These are phyloP conservation scores for Areca catechu DNA, from an alignment of 176 grass and related monocot genomes.

Conservation along the genomic window DNA sequence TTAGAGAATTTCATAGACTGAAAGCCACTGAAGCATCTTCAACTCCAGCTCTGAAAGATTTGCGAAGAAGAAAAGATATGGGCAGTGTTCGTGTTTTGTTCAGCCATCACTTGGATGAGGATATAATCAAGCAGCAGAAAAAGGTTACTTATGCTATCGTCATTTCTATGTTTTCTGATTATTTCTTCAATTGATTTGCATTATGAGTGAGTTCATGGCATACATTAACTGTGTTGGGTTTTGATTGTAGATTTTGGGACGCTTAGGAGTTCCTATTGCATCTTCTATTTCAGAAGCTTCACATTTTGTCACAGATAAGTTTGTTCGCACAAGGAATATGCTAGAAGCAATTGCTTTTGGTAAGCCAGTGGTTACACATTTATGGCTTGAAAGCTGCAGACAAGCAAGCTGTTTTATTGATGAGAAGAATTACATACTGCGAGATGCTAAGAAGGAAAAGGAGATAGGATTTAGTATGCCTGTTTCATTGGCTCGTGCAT, in stretches of 20 bases:
- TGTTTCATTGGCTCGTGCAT: conserved; percentile 50
- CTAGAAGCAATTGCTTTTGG: conserved; percentile 80
- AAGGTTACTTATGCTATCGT: conserved; percentile 37
- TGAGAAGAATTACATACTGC: conserved; percentile 71
- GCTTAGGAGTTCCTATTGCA: conserved; percentile 48
- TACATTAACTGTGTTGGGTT: conserved; percentile 7
- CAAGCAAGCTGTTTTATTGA: conserved; percentile 60
- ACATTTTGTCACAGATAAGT: conserved; percentile 71
- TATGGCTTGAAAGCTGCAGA: conserved; percentile 82
- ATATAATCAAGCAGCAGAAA: conserved; percentile 68
- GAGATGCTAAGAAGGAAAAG: conserved; percentile 75
- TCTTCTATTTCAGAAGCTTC: conserved; percentile 62
- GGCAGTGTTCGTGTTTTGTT: conserved; percentile 48
- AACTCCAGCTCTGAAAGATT: conserved; percentile 33
- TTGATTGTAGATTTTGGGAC: conserved; percentile 53
- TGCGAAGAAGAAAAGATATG: conserved; percentile 55
- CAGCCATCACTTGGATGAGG: conserved; percentile 70
- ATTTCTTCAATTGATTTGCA: too few relatives aligned
- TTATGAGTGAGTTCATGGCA: background rate
- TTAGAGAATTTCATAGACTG: conserved; percentile 45
- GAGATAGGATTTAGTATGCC: conserved; percentile 80
- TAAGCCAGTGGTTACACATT: conserved; percentile 59
- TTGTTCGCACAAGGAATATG: conserved; percentile 85
- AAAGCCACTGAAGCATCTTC: conserved; percentile 27
- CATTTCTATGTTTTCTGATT: too few relatives aligned